phyloP scores from a whole-genome alignment of 257 asterid species.

The Nicotiana knightiana region DNA sequence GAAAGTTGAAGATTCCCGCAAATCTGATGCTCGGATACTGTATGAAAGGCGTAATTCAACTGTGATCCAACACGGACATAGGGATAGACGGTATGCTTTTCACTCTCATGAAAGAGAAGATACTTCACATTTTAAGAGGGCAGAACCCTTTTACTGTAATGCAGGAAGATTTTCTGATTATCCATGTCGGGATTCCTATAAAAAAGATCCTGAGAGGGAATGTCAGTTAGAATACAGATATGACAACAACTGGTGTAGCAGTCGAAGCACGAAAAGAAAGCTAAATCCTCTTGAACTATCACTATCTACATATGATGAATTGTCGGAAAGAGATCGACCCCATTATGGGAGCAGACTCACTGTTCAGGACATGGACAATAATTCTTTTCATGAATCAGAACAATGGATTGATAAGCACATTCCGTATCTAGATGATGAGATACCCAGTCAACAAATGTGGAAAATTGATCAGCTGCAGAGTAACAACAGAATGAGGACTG shows the following conservation, averaged over 20 bases:
- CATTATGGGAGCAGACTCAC: slow-evolving; percentile 22
- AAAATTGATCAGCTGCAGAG: slow-evolving; percentile 21
- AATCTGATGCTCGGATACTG: slow-evolving; percentile 21
- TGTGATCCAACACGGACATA: slow-evolving; percentile 17
- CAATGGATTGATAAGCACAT: slow-evolving; percentile 18
- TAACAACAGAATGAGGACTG: slow-evolving; percentile 23
- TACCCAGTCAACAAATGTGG: slow-evolving; percentile 18
- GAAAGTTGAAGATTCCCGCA: slow-evolving; percentile 25
- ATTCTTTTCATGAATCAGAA: slow-evolving; percentile 15
- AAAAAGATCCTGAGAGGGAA: slow-evolving; percentile 22
- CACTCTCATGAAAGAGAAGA: slow-evolving; percentile 19
- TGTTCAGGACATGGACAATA: slow-evolving; percentile 18
- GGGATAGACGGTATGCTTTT: slow-evolving; percentile 11
- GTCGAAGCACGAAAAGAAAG: slow-evolving; percentile 15
- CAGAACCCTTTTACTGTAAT: slow-evolving; percentile 17
- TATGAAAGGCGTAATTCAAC: slow-evolving; percentile 18
- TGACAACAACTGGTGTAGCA: slow-evolving; percentile 19
- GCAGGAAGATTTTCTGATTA: slow-evolving; percentile 21
- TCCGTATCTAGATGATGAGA: slow-evolving; percentile 14
- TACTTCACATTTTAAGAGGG: slow-evolving; percentile 10
- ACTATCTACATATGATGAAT: slow-evolving; percentile 18
- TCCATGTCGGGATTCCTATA: slow-evolving; percentile 17
- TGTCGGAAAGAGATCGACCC: slow-evolving; percentile 18
- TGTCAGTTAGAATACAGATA: slow-evolving; percentile 18
- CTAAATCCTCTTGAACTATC: slow-evolving; percentile 17